Conservation (phyloP, 805 yeast species). For the Candida montana region DNA sequence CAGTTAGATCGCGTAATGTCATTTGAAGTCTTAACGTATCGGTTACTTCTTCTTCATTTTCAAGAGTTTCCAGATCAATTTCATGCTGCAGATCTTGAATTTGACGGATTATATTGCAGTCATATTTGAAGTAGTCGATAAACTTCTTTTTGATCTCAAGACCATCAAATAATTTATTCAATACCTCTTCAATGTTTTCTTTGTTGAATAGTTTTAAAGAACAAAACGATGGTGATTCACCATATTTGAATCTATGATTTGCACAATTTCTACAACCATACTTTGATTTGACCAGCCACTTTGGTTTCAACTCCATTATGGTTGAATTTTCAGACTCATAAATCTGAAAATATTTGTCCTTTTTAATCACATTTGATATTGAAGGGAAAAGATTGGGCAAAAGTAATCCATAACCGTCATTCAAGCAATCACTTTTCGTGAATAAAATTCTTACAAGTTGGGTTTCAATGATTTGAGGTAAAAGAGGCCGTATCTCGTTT, state of each 20-base stretch:
- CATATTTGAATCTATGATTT: conserved; percentile 32
- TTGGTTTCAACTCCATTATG: conserved; percentile 52
- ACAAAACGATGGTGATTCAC: conserved; percentile 36
- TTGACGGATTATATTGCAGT: conserved; percentile 19
- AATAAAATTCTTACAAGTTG: conserved; percentile 15
- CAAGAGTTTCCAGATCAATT: neutral
- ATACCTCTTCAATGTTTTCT: neutral
- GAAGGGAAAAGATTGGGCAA: conserved; percentile 38
- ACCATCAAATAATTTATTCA: conserved; percentile 1
- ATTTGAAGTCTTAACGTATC: conserved; percentile 26
- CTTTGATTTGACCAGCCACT: conserved; percentile 42
- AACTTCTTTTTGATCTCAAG: conserved; percentile 4
- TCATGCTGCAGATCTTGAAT: conserved; percentile 22
- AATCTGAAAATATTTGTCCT: conserved; percentile 35
- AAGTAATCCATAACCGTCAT: conserved; percentile 39
- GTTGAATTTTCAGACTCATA: conserved; percentile 14
- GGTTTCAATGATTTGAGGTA: conserved; percentile 25
- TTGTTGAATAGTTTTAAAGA: conserved; percentile 34
- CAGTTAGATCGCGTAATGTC: conserved; percentile 35
- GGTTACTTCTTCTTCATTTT: conserved; percentile 10
- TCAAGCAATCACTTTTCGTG: conserved; percentile 11
- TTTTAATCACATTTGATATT: conserved; percentile 24
- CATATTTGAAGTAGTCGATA: conserved; percentile 16
- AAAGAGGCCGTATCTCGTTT: conserved; percentile 15
- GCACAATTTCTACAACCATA: conserved; percentile 55